Conservation (phyloP, 495 filamentous ascomycete genomes). For the Baudoinia panamericana region DNA sequence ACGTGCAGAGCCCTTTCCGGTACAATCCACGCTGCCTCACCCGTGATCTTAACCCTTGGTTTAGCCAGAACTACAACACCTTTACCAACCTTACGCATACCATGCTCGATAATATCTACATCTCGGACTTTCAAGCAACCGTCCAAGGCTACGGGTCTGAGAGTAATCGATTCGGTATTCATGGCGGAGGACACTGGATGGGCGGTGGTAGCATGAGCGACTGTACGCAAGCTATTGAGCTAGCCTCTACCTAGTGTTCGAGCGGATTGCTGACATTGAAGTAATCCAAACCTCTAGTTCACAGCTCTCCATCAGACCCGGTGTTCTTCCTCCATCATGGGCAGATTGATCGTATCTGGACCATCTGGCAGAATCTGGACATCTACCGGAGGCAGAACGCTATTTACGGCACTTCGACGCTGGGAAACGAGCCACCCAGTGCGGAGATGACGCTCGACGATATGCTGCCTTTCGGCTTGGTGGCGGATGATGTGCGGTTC, state of each 20-base stretch:
- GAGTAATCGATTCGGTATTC: constrained; percentile 39
- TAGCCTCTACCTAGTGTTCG: background rate
- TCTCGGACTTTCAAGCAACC: constrained; percentile 40
- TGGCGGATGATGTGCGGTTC: constrained; percentile 28
- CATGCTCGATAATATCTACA: constrained; percentile 33
- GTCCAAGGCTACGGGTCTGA: constrained; percentile 35
- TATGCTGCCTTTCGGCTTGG: constrained; percentile 24
- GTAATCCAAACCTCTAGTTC: constrained; percentile 16
- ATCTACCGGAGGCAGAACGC: constrained; percentile 30
- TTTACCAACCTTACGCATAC: constrained; percentile 10
- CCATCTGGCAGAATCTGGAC: constrained; percentile 55
- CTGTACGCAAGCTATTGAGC: constrained; percentile 21
- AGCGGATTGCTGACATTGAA: background rate
- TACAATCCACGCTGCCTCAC: constrained; percentile 53
- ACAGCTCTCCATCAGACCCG: constrained; percentile 48
- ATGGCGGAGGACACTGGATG: constrained; percentile 48
- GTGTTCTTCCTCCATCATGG: constrained; percentile 57
- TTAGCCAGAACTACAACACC: constrained; percentile 30
- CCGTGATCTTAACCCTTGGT: constrained; percentile 45
- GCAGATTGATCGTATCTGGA: constrained; percentile 54
- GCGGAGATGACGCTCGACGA: constrained; percentile 38
- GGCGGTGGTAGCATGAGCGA: constrained; percentile 46
- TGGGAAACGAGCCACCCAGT: constrained; percentile 39
- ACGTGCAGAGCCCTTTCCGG: constrained; percentile 9
- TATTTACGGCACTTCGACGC: constrained; percentile 42